Evolutionary conservation across 306 rosid genomes (phyloP).

Genomic region (cucumber (Cucumis sativus)): Cucumber_9930_V3 NC_026657.2:11868501-11869000

Average conservation of each 20-base stretch:
- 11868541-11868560: conserved; percentile 23
- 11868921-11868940: conserved; percentile 40
- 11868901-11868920: conserved; percentile 77
- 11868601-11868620: conserved; percentile 87
- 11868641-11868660: conserved; percentile 25
- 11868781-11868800: conserved; percentile 53
- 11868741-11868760: conserved; percentile 61
- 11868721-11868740: conserved; percentile 62
- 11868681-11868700: conserved; percentile 65
- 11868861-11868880: conserved; percentile 55
- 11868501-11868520: conserved; percentile 59
- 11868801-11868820: conserved; percentile 29
- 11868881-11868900: conserved; percentile 39
- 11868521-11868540: conserved; percentile 68
- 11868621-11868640: conserved; percentile 58
- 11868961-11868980: conserved; percentile 65
- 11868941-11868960: conserved; percentile 7
- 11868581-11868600: conserved; percentile 67
- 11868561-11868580: conserved; percentile 52
- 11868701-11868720: conserved; percentile 36
- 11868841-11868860: conserved; percentile 32
- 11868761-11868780: conserved; percentile 32
- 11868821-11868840: conserved; percentile 7
- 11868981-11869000: conserved; percentile 73
- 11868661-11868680: conserved; percentile 50